Evolutionary conservation across 805 yeast genomes (phyloP).

Genomic region (Suhomyces kilbournensis): DNA sequence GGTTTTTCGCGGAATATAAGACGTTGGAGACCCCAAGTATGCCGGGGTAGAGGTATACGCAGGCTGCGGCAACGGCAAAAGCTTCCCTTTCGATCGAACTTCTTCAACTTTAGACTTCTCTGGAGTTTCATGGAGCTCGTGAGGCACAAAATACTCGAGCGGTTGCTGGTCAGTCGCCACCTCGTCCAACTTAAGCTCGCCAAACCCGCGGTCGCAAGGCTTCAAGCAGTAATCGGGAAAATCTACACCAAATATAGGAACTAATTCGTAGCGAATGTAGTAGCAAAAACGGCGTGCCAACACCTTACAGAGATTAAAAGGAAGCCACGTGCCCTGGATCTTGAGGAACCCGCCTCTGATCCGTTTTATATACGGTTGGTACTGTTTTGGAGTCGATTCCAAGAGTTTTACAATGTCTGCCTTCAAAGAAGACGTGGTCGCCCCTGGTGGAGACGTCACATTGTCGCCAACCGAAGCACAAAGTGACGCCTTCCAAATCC

Average conservation of each 20-base stretch:
- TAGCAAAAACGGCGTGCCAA: conserved; percentile 76
- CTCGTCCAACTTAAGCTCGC: conserved; percentile 51
- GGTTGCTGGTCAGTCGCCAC: conserved; percentile 11
- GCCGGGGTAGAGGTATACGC: not conserved
- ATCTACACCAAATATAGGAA: conserved; percentile 74
- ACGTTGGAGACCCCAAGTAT: not conserved
- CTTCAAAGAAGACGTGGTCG: conserved; percentile 36
- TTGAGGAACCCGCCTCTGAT: conserved; percentile 89
- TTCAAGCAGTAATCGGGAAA: conserved; percentile 61
- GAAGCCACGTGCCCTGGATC: conserved; percentile 94
- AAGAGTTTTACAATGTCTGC: conserved; percentile 75
- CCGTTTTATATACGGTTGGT: conserved; percentile 61
- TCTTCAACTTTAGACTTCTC: not conserved
- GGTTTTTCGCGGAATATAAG: not conserved
- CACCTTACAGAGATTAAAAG: conserved; percentile 61
- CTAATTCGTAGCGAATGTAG: conserved; percentile 67
- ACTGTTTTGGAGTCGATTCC: conserved; percentile 58
- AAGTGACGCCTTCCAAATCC: conserved; percentile 69
- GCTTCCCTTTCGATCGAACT: not conserved
- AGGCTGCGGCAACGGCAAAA: conserved; percentile 4
- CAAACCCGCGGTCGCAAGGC: conserved; percentile 63
- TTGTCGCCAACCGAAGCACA: conserved; percentile 9
- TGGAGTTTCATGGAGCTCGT: not conserved
- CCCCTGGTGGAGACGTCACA: not conserved
- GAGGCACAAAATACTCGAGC: conserved; percentile 3